Conservation (phyloP, 495 filamentous ascomycete species). For the Tuber magnatum region DNA sequence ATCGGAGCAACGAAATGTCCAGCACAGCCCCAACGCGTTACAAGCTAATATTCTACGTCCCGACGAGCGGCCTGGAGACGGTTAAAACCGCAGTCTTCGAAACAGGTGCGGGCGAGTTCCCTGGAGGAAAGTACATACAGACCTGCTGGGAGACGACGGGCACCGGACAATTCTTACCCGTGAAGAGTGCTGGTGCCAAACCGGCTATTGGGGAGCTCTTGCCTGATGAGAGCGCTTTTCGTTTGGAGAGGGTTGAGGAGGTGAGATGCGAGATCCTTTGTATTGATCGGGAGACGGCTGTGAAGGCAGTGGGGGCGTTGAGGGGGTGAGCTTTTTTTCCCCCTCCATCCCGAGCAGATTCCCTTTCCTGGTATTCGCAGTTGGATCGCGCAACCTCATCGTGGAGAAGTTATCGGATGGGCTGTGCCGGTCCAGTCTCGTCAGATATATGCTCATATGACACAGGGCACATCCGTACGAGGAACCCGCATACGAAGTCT, state of each 20-base stretch:
- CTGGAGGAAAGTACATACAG: constrained; percentile 57
- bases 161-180: constrained; percentile 56
- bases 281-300: constrained; percentile 44
- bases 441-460: constrained; percentile 3
- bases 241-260: constrained; percentile 50
- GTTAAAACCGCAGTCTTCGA: constrained; percentile 58
- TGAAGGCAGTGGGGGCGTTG: constrained; percentile 52
- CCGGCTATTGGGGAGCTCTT: constrained; percentile 53
- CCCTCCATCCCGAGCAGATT: not conserved
- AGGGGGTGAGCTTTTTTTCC: constrained; percentile 50
- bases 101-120: constrained; percentile 57
- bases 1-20: not conserved
- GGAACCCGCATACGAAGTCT: constrained; percentile 66
- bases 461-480: constrained; percentile 72
- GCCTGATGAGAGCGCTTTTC: constrained; percentile 22
- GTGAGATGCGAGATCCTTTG: constrained; percentile 52
- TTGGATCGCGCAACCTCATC: not conserved
- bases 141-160: constrained; percentile 53
- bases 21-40: constrained; percentile 37
- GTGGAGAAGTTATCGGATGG: not conserved
- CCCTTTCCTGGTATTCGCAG: not conserved
- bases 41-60: constrained; percentile 57
- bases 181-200: constrained; percentile 48
- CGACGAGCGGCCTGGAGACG: constrained; percentile 45
- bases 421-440: not conserved